Base-by-base conservation (phyloP, 2,329 filamentous ascomycete genomes). In the Venturia effusa region DNA sequence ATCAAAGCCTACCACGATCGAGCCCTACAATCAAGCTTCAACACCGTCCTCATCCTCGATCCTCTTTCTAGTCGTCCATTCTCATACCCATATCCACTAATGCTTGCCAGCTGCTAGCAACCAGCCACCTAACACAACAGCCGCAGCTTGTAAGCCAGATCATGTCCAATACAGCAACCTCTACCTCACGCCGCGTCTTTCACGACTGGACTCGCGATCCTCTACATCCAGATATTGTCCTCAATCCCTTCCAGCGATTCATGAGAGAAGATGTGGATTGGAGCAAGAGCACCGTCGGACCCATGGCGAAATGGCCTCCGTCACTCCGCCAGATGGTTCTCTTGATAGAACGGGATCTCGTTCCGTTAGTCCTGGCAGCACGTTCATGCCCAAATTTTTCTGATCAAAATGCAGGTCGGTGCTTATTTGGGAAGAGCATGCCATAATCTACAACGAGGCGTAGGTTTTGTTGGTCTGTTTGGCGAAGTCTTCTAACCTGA, bases 181-280 rank as follows among this genome's bases (percentile, higher is more conserved):
- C 45, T 51, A 15, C 6, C 24, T 3, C 34, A 11, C 62, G 30
- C 54, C 59, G 59, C 30, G 27, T 37, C 27, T n/a, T 40, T 37
- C 34, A 62, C 45, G 63, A 64, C 59, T 64, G 63, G 63, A 64
- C 63, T 19, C 41, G 57, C 39, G 41, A 61, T 24, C 63, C 59
- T 62, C 63, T 59, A 1, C 63, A 59, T 40, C 59, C 48, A 10
- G 34, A 64, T 34, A 57, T 64, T 32, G 59, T 55, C 32, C 51
- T 57, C 5, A 57, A 27, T 2, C 55, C 62, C 19, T 64, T 64
- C 24, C 63, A 64, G 27, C 2, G 24, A 39, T 54, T 64, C 32
- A 43, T 43, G 15, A 61, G 64, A 5, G 37, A 63, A 1, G 37
- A 63, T 59, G 61, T 63, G 8, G 61, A 65, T 27, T 65, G 64